Conservation (phyloP, 2,329 filamentous ascomycete species). For the Sporothrix schenckii region DNA sequence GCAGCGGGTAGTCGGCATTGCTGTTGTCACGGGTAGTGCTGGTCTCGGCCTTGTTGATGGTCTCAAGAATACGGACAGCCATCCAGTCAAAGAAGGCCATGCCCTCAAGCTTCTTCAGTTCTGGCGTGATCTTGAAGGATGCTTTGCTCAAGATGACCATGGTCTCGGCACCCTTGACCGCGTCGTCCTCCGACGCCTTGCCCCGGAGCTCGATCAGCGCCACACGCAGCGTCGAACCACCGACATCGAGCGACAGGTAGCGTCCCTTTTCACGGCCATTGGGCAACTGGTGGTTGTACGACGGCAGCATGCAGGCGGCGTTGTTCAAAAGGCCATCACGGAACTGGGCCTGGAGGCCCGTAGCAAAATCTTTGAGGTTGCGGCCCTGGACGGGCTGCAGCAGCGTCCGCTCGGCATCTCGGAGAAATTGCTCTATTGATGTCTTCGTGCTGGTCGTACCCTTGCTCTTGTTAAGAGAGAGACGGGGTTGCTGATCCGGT, state of each 20-base stretch:
- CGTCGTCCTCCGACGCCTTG: conserved; percentile 44
- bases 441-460: neutral
- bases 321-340: conserved; percentile 55
- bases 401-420: conserved; percentile 58
- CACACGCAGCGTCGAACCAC: conserved; percentile 68
- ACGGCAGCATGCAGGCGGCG: conserved; percentile 65
- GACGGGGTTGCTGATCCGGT: conserved; percentile 13
- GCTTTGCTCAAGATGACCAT: conserved; percentile 56
- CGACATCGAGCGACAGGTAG: conserved; percentile 68
- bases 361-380: conserved; percentile 52
- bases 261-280: conserved; percentile 61
- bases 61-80: conserved; percentile 62
- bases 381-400: conserved; percentile 53
- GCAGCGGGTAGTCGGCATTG: conserved; percentile 50
- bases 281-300: conserved; percentile 66
- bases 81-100: conserved; percentile 70
- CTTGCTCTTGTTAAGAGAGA: conserved; percentile 18
- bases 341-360: conserved; percentile 59
- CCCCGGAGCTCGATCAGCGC: conserved; percentile 64
- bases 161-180: neutral
- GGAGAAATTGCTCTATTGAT: conserved; percentile 55
- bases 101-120: conserved; percentile 61
- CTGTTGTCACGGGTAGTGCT: conserved; percentile 39
- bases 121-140: conserved; percentile 59
- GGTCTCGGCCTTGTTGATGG: conserved; percentile 51